phyloP scores from a whole-genome alignment of 75 land plant genomes.

The Ceratopteris richardii region DNA sequence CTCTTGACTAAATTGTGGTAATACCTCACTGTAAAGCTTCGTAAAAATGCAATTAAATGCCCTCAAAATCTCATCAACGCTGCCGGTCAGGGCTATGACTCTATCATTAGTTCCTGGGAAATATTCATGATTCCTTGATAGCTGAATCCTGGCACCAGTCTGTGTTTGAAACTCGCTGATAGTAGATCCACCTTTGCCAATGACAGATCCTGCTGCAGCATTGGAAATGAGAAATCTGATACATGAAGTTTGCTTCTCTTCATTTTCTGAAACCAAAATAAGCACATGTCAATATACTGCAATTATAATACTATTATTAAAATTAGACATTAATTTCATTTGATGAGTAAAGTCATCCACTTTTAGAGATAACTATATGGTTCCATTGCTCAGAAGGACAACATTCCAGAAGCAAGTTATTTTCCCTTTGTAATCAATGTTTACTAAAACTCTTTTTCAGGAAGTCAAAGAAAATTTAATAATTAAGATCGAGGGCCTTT shows the following conservation, averaged over 20 bases:
- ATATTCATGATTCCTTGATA: constrained; percentile 75
- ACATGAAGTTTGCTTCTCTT: constrained; percentile 37
- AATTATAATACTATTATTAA: no score
- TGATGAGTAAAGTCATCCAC: no score
- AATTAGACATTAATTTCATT: no score
- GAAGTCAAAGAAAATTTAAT: no score
- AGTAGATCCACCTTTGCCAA: constrained; percentile 90
- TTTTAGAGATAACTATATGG: no score
- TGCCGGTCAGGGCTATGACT: constrained; percentile 62
- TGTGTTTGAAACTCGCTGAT: constrained; percentile 75
- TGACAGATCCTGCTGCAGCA: constrained; percentile 81
- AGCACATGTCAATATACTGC: no score
- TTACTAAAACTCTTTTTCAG: no score
- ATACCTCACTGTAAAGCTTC: constrained; percentile 69
- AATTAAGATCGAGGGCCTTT: no score
- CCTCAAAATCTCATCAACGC: constrained; percentile 38
- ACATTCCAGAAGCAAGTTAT: no score
- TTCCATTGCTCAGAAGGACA: no score
- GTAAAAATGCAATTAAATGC: constrained; percentile 56
- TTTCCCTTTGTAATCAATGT: no score
- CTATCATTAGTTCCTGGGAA: constrained; percentile 88
- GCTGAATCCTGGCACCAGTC: constrained; percentile 77
- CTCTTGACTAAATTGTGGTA: no score
- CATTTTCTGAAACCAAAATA: constrained; percentile 40
- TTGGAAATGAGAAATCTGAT: constrained; percentile 75